Evolutionary conservation across 768 basidiomycete species (phyloP).

Genomic region (Xerocomellus dryophilus): DNA sequence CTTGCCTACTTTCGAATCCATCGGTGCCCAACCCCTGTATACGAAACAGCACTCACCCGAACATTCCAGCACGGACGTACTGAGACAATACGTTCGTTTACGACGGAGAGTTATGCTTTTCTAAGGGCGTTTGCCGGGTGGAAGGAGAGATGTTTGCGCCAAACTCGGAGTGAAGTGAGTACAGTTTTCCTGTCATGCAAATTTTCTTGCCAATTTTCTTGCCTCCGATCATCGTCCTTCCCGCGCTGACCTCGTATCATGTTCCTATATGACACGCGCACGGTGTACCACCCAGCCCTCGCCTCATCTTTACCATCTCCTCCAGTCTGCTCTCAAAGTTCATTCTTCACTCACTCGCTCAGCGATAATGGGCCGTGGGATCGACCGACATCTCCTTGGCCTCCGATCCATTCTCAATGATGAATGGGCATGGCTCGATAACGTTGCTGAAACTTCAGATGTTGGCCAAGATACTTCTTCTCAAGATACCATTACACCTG

Average conservation of each 20-base stretch:
- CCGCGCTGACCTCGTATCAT: background rate
- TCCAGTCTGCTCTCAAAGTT: slow-evolving; percentile 64
- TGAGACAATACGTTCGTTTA: slow-evolving; percentile 80
- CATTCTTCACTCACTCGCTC: slow-evolving; percentile 73
- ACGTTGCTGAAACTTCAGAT: background rate
- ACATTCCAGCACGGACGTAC: slow-evolving; percentile 86
- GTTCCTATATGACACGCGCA: background rate
- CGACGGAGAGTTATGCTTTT: slow-evolving; percentile 69
- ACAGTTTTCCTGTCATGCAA: background rate
- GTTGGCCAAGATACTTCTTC: slow-evolving; percentile 3
- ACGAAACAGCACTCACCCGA: slow-evolving; percentile 89
- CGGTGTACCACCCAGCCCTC: slow-evolving; percentile 3
- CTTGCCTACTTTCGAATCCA: slow-evolving; percentile 85
- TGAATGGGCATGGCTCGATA: slow-evolving; percentile 29
- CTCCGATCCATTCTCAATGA: slow-evolving; percentile 59
- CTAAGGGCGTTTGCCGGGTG: slow-evolving; percentile 17
- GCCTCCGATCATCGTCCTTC: background rate
- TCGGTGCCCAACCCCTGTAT: slow-evolving; percentile 78
- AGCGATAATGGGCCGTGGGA: slow-evolving; percentile 77
- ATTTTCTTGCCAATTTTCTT: slow-evolving; percentile 7
- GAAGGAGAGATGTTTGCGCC: slow-evolving; percentile 7
- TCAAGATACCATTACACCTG: background rate
- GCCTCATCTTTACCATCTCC: slow-evolving; percentile 42
- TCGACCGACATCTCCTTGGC: slow-evolving; percentile 90
- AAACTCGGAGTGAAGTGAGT: slow-evolving; percentile 14